Evolutionary conservation across 345 rosid species (phyloP).

Genomic region (Luvunga scandens): DNA sequence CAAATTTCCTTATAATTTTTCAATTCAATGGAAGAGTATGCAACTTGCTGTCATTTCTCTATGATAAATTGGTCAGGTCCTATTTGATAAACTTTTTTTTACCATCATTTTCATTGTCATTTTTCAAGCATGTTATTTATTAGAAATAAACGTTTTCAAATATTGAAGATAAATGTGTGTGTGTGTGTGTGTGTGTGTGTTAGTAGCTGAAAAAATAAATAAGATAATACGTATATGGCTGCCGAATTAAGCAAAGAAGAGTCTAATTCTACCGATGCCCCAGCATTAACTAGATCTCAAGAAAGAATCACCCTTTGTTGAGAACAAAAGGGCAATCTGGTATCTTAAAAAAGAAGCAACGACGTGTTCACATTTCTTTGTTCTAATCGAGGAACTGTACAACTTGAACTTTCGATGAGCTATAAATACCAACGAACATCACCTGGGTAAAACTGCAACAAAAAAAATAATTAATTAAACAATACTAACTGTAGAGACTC

Average conservation of each 20-base stretch:
- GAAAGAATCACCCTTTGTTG: conserved; percentile 33
- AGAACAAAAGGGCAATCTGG: conserved; percentile 29
- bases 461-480: neutral
- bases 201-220: neutral
- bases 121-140: too few species aligned
- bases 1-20: neutral
- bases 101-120: too few species aligned
- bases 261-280: conserved; percentile 11
- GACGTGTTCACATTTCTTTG: neutral
- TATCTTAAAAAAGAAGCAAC: conserved; percentile 19
- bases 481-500: neutral
- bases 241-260: conserved; percentile 10
- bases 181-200: too few species aligned
- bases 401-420: neutral
- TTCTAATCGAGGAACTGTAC: conserved; percentile 23
- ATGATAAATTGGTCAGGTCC: too few species aligned
- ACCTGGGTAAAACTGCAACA: neutral
- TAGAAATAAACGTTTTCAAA: too few species aligned
- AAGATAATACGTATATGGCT: neutral
- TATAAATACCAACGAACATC: conserved; percentile 25
- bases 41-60: neutral
- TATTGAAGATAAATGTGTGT: too few species aligned
- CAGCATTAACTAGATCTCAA: conserved; percentile 28
- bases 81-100: too few species aligned
- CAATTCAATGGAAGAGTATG: neutral